Conservation (phyloP, 768 basidiomycete species). For the Boletales sp. region DNA sequence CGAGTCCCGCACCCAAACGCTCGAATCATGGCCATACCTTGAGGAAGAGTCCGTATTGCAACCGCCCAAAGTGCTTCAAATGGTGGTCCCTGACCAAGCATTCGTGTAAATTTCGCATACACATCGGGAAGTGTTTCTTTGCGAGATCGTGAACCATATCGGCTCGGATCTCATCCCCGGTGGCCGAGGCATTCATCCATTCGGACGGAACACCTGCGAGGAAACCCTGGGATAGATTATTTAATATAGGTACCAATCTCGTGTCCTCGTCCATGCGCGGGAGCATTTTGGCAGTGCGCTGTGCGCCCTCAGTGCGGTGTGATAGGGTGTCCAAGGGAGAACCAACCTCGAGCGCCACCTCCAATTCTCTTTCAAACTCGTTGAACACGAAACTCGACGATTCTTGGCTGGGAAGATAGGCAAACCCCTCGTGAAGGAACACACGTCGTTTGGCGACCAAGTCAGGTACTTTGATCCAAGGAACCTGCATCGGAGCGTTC, state of each 20-base stretch:
- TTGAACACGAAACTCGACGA: constrained; percentile 84
- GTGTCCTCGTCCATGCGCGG: constrained; percentile 94
- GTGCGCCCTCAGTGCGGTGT: constrained; percentile 10
- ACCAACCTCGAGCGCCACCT: constrained; percentile 71
- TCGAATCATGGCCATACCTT: constrained; percentile 54
- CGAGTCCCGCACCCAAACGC: neutral
- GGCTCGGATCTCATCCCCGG: constrained; percentile 72
- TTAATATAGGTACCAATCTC: constrained; percentile 82
- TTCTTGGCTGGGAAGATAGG: constrained; percentile 79
- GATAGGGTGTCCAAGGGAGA: neutral
- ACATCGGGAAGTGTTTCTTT: constrained; percentile 87
- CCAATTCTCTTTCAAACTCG: constrained; percentile 74
- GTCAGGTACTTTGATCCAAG: constrained; percentile 93
- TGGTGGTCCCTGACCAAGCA: constrained; percentile 74
- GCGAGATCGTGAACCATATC: constrained; percentile 93
- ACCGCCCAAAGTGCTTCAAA: constrained; percentile 86
- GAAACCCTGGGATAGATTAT: constrained; percentile 92
- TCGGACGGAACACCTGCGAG: constrained; percentile 85
- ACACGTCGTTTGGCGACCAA: constrained; percentile 81
- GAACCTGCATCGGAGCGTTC: constrained; percentile 55
- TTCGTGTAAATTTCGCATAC: constrained; percentile 91
- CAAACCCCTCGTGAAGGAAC: constrained; percentile 74
- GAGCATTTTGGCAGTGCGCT: constrained; percentile 83
- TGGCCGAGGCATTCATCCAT: constrained; percentile 57
- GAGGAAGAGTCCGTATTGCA: constrained; percentile 91